phyloP scores from a whole-genome alignment of 768 basidiomycete species.

The Mrakia hoshinonis region DNA sequence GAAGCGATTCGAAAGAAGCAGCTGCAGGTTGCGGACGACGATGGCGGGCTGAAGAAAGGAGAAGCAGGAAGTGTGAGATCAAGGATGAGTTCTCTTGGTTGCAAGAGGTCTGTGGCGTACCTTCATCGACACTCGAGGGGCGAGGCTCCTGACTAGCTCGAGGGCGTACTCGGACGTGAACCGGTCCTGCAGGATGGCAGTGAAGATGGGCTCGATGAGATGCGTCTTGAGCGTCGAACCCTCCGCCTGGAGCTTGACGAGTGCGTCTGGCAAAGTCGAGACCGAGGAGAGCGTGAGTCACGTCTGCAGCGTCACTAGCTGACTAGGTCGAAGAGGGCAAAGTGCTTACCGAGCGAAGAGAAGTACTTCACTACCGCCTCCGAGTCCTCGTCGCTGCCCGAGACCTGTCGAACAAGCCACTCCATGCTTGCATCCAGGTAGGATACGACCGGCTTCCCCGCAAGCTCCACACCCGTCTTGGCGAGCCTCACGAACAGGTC shows the following conservation, averaged over 20 bases:
- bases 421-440: slow-evolving; percentile 41
- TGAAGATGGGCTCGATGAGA: slow-evolving; percentile 62
- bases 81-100: no score
- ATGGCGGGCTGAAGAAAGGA: slow-evolving; percentile 49
- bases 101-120: no score
- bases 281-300: background rate
- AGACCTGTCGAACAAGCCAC: slow-evolving; percentile 50
- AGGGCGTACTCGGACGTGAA: slow-evolving; percentile 43
- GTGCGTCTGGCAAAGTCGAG: background rate
- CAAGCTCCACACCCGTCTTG: background rate
- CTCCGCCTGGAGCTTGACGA: slow-evolving; percentile 18
- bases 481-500: background rate
- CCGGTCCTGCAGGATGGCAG: slow-evolving; percentile 55
- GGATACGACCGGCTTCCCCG: background rate
- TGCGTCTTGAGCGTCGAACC: slow-evolving; percentile 47
- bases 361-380: slow-evolving; percentile 24
- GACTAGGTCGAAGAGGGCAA: no score
- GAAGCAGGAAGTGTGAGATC: background rate
- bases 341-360: slow-evolving; percentile 28
- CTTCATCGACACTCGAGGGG: slow-evolving; percentile 52
- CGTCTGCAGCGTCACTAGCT: no score
- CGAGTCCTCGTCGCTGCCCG: slow-evolving; percentile 37
- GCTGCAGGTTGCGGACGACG: slow-evolving; percentile 69
- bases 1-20: slow-evolving; percentile 58
- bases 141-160: slow-evolving; percentile 45